Conservation (phyloP, 129 eudicot genomes). For the Flaveria brownii region DNA sequence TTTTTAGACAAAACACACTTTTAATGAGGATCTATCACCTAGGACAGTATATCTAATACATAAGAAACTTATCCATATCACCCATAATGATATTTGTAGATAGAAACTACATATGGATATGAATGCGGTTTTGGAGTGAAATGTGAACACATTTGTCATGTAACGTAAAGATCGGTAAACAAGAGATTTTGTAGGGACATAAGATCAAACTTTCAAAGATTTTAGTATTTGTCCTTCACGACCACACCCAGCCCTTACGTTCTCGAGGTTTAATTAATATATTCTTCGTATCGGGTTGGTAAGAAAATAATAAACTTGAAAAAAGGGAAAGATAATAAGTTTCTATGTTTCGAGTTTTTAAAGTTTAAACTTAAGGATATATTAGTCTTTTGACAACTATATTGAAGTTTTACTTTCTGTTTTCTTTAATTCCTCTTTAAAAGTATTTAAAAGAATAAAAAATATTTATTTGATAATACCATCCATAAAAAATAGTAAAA, state of each 20-base stretch:
- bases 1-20: too few relatives aligned
- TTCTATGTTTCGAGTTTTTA: too few relatives aligned
- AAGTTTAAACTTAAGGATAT: neutral
- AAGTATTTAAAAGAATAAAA: too few relatives aligned
- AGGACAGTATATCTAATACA: too few relatives aligned
- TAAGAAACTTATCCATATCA: too few relatives aligned
- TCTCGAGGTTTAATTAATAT: neutral
- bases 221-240: constrained; percentile 10
- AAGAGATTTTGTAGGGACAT: constrained; percentile 35
- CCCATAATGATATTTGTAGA: neutral
- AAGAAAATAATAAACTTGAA: neutral
- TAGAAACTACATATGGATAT: constrained; percentile 24
- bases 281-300: neutral
- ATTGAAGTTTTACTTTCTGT: too few relatives aligned
- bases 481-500: too few relatives aligned
- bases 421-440: too few relatives aligned
- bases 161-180: constrained; percentile 11
- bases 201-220: constrained; percentile 25
- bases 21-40: too few relatives aligned
- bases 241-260: neutral
- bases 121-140: constrained; percentile 20
- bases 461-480: too few relatives aligned
- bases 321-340: neutral
- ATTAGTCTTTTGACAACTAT: neutral
- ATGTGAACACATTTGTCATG: constrained; percentile 28